These are phyloP conservation scores for Apiospora pterosperma DNA, from an alignment of 2,329 filamentous ascomycete genomes.

Conservation along the genomic window DNA sequence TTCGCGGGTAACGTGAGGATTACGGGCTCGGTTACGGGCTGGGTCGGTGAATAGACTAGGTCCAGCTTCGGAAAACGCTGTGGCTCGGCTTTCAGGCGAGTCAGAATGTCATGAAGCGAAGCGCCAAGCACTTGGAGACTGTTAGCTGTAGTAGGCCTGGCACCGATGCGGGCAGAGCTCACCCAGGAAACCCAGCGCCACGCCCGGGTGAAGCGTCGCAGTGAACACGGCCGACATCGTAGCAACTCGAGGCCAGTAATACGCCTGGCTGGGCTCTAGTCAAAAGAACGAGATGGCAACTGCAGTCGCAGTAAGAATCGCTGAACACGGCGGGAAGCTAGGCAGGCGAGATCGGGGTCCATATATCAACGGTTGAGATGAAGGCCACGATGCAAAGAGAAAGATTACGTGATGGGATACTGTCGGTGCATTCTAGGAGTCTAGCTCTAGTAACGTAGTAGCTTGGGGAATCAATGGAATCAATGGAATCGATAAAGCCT, in stretches of 20 bases:
- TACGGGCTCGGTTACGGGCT: conserved; percentile 73
- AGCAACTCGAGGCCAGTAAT: not conserved
- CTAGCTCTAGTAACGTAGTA: not conserved
- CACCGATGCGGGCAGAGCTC: conserved; percentile 5
- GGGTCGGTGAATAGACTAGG: conserved; percentile 71
- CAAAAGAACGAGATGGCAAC: not conserved
- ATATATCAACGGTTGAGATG: not conserved
- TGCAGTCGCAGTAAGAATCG: not conserved
- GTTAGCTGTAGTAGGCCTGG: not conserved
- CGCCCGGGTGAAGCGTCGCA: conserved; percentile 26
- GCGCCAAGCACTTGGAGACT: conserved; percentile 71
- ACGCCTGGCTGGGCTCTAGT: not conserved
- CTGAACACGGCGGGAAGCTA: not conserved
- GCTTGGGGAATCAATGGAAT: not conserved
- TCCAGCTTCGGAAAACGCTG: conserved; percentile 80
- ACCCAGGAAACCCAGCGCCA: conserved; percentile 29
- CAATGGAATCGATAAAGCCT: not conserved
- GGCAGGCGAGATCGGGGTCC: not conserved
- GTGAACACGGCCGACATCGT: conserved; percentile 28
- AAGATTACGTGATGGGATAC: not conserved
- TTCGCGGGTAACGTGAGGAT: conserved; percentile 76
- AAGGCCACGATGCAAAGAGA: not conserved
- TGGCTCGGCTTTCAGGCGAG: conserved; percentile 83
- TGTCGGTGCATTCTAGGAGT: not conserved
- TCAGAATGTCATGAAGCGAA: conserved; percentile 85